Base-by-base conservation (phyloP, 2,329 filamentous ascomycete genomes). In the Penicillium sp. region DNA sequence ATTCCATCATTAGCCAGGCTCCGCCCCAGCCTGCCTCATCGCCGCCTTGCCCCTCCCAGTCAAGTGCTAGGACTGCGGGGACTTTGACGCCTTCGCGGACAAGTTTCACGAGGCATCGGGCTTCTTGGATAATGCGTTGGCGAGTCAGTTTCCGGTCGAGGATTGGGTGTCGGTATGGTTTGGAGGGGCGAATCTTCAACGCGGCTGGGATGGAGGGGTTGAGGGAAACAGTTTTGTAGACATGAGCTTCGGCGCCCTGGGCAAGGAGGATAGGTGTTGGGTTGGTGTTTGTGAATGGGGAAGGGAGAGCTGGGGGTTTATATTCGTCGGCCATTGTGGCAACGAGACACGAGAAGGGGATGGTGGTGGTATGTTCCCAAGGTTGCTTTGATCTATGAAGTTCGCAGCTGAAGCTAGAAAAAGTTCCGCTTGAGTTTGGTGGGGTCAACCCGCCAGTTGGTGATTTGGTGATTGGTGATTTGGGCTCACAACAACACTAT, bases 191-290 rank as follows among this genome's bases (percentile, higher is more conserved):
- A 81, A 95, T 87, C 78, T 99, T 99, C 59, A 97, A 85, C 1
- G 93, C 90, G 70, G 87, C 89, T 14, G 88, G 84, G 9, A 84
- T 79, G 54, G 80, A 72, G 37, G 89, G 83, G 1, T 82, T 73
- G 52, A 97, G 86, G 77, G 90, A 95, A 53, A 85, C 87, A 18
- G 90, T 93, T 73, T 86, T 88, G 84, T 95, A 97, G 70, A 99
- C 85, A 62, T 93, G 90, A 57, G 90, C 92, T 84, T 99, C 94
- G 71, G 94, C 94, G 76, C 94, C 94, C 81, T 97, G 94, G 54
- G 90, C 88, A 65, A 97, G 85, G 68, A 96, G 89, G 47, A 71
- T 74, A 60, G 90, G 85, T 47, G 83, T 75, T 64, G 84, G 79
- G 58, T 82, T 78, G 71, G 83, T 82, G 77, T 85, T 78, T 55